Percentiles rank a stretch among this genome's conserved stretches.
phyloP scores from a whole-genome alignment of 139 green algal genomes.

The Zygnema circumcarinatum region DNA sequence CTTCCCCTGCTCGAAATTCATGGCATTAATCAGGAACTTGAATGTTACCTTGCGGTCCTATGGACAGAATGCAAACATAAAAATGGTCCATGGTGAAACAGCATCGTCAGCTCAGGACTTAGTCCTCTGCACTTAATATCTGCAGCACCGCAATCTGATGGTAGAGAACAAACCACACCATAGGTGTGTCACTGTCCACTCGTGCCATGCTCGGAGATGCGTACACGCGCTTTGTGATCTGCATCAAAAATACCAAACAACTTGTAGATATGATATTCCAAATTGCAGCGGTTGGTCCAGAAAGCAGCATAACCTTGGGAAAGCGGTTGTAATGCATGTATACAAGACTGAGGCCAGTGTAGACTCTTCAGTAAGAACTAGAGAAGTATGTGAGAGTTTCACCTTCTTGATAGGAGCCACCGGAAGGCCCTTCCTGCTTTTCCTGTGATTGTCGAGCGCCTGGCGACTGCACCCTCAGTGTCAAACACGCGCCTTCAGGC shows the following conservation, averaged over 20 bases:
- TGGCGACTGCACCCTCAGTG: not conserved
- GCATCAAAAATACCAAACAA: not conserved
- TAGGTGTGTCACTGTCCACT: slow-evolving; percentile 47
- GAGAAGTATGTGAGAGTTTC: too few species aligned
- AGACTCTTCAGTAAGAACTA: too few species aligned
- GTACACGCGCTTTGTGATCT: slow-evolving; percentile 58
- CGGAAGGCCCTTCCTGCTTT: not conserved
- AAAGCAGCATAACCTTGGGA: too few species aligned
- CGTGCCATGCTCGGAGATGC: slow-evolving; percentile 50
- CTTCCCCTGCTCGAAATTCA: slow-evolving; percentile 35
- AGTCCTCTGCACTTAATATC: too few species aligned
- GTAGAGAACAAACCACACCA: slow-evolving; percentile 14
- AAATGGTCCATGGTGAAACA: not conserved
- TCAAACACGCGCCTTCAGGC: too few species aligned
- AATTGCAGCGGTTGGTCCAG: too few species aligned
- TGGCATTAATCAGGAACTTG: not conserved
- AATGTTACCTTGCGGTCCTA: not conserved
- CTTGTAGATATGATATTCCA: too few species aligned
- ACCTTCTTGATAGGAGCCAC: not conserved
- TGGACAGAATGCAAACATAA: slow-evolving; percentile 1
- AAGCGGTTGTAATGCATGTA: too few species aligned
- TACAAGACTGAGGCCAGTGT: too few species aligned
- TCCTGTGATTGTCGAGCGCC: not conserved
- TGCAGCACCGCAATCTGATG: too few species aligned
- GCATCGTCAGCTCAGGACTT: too few species aligned